Evolutionary conservation across 257 asterid species (phyloP).

Genomic region (Parsonsia alboflavescens): DNA sequence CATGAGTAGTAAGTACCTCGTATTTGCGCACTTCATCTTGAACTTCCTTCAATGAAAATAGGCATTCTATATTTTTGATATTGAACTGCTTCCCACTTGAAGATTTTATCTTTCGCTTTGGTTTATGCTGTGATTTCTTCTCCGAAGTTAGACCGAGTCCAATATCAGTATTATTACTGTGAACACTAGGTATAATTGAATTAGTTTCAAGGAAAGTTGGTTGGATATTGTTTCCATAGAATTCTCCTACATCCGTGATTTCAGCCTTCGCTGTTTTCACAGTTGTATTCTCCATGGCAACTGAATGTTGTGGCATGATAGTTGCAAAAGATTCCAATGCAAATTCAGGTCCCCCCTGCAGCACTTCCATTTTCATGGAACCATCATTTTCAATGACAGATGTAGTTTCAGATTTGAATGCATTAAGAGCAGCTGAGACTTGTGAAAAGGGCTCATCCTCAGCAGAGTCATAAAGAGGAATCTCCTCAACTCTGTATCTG

Average conservation of each 20-base stretch:
- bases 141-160: slow-evolving; percentile 47
- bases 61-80: slow-evolving; percentile 48
- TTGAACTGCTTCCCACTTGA: slow-evolving; percentile 43
- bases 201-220: slow-evolving; percentile 40
- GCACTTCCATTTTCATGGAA: slow-evolving; percentile 24
- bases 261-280: slow-evolving; percentile 32
- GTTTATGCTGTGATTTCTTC: slow-evolving; percentile 46
- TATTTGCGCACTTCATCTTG: slow-evolving; percentile 58
- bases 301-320: slow-evolving; percentile 23
- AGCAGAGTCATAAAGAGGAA: slow-evolving; percentile 92
- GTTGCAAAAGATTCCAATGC: slow-evolving; percentile 24
- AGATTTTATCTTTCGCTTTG: slow-evolving; percentile 40
- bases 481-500: slow-evolving; percentile 81
- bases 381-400: slow-evolving; percentile 21
- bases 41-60: slow-evolving; percentile 64
- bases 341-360: slow-evolving; percentile 23
- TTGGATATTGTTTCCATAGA: slow-evolving; percentile 28
- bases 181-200: slow-evolving; percentile 52
- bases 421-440: slow-evolving; percentile 28
- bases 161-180: slow-evolving; percentile 51
- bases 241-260: slow-evolving; percentile 25
- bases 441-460: slow-evolving; percentile 67
- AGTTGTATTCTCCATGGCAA: slow-evolving; percentile 22
- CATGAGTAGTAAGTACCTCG: slow-evolving; percentile 41
- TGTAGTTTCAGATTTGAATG: slow-evolving; percentile 29